phyloP scores from a whole-genome alignment of 2,329 filamentous ascomycete genomes.

The Trichoderma pleuroti region DNA sequence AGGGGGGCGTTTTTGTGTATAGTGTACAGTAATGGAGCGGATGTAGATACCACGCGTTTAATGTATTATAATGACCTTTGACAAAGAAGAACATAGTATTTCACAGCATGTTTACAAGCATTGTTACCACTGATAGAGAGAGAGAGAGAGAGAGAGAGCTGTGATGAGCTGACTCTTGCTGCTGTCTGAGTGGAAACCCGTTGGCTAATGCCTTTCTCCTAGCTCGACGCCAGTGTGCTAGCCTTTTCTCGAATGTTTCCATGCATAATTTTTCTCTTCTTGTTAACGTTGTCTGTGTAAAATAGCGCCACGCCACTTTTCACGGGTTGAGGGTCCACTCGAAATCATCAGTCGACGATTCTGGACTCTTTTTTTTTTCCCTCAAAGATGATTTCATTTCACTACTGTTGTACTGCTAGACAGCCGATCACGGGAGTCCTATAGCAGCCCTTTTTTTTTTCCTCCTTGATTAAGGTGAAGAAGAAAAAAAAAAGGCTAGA shows the following conservation, averaged over 20 bases:
- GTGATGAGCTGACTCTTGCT: slow-evolving; percentile 5
- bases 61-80: slow-evolving; percentile 6
- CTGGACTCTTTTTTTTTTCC: neutral
- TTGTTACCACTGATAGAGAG: neutral
- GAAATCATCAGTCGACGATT: neutral
- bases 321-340: neutral
- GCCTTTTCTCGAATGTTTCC: slow-evolving; percentile 14
- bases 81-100: neutral
- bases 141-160: neutral
- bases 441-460: neutral
- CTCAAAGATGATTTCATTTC: neutral
- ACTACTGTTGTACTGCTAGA: neutral
- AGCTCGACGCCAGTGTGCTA: neutral
- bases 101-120: neutral
- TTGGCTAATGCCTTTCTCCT: neutral
- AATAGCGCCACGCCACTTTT: neutral
- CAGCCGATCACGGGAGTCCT: neutral
- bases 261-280: neutral
- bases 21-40: slow-evolving; percentile 1
- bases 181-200: neutral
- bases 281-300: neutral
- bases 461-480: too few species aligned
- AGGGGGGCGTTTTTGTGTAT: neutral
- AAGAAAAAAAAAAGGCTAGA: too few species aligned
- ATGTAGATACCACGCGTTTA: neutral